Conservation (phyloP, 208 protist genomes). For the Acanthamoeba polyphaga region DNA sequence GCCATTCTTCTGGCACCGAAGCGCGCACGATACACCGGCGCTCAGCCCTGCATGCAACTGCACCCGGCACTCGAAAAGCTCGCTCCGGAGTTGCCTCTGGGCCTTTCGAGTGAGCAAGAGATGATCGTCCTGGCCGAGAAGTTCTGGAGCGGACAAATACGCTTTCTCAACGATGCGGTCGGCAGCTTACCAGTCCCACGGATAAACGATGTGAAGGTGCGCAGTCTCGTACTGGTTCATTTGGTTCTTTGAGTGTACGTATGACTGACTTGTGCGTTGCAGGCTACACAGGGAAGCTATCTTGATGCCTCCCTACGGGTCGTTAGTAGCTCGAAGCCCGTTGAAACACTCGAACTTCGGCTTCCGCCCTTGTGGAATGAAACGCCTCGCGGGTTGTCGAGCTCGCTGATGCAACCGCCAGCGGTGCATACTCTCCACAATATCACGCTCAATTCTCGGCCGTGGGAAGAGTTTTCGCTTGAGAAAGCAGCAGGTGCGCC, state of each 20-base stretch:
- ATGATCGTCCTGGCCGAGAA: not conserved
- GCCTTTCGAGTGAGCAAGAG: not conserved
- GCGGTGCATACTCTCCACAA: not conserved
- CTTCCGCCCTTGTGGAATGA: constrained; percentile 20
- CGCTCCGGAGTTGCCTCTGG: not conserved
- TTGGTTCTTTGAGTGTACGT: too few relatives aligned
- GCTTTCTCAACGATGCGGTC: not conserved
- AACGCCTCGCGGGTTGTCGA: not conserved
- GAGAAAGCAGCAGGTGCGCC: not conserved
- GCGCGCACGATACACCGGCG: not conserved
- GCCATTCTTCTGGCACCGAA: not conserved
- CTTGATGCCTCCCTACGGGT: not conserved
- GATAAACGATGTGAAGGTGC: not conserved
- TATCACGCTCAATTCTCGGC: not conserved
- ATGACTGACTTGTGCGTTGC: not conserved
- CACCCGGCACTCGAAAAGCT: not conserved
- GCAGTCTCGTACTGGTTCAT: not conserved
- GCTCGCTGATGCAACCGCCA: not conserved
- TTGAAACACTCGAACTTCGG: constrained; percentile 7
- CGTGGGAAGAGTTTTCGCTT: not conserved
- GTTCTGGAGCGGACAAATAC: not conserved
- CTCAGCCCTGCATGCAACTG: not conserved
- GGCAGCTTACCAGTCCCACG: not conserved
- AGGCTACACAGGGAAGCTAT: not conserved
- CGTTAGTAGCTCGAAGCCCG: not conserved